Evolutionary conservation across 805 yeast genomes (phyloP).

Genomic region (Myxozyma neotropica): DNA sequence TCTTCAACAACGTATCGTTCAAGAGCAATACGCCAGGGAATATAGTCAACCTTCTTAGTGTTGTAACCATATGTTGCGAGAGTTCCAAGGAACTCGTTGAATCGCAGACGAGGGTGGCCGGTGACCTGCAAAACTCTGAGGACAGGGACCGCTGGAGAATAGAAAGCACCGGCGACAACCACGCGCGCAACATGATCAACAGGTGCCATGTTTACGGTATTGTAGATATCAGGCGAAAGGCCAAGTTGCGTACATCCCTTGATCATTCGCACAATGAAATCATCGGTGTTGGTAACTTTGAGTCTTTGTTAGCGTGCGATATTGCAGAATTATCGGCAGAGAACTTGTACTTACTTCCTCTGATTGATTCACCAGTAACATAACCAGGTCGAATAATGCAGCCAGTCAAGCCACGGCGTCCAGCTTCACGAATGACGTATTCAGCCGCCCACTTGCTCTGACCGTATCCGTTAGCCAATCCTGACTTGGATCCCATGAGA

Average conservation of each 20-base stretch:
- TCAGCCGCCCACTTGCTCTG: constrained; percentile 99
- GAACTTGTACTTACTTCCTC: constrained; percentile 53
- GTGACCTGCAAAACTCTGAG: constrained; percentile 92
- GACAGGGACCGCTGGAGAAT: constrained; percentile 57
- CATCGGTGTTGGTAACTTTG: constrained; percentile 88
- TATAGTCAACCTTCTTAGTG: constrained; percentile 64
- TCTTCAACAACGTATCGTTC: constrained; percentile 77
- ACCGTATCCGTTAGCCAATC: constrained; percentile 92
- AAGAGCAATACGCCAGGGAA: constrained; percentile 73
- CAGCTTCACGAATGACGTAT: constrained; percentile 83
- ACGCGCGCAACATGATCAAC: constrained; percentile 97
- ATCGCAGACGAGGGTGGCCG: constrained; percentile 87
- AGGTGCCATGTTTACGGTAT: constrained; percentile 93
- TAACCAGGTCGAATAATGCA: constrained; percentile 94
- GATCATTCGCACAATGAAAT: constrained; percentile 88
- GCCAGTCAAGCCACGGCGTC: constrained; percentile 82
- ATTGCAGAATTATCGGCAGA: background rate
- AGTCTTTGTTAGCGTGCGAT: background rate
- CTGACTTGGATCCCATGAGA: constrained; percentile 75
- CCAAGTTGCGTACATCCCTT: constrained; percentile 94
- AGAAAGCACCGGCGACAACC: constrained; percentile 77
- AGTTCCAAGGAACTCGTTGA: constrained; percentile 71
- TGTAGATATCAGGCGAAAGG: constrained; percentile 77
- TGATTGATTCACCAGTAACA: constrained; percentile 79
- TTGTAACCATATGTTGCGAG: constrained; percentile 73